phyloP scores from a whole-genome alignment of 2,329 filamentous ascomycete species.

The Fusarium zealandicum region DNA sequence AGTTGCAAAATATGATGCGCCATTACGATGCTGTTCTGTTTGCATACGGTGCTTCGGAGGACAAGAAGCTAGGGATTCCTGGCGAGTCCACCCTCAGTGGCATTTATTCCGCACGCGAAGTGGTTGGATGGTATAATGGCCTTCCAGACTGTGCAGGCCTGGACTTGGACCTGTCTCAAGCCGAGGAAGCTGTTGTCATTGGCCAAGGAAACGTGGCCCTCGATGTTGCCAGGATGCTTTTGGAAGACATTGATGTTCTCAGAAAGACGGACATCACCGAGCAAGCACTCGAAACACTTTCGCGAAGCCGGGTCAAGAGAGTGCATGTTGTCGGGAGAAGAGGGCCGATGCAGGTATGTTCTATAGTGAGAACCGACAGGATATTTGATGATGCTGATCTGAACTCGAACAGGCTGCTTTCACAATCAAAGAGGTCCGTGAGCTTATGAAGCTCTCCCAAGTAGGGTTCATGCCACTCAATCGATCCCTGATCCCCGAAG shows the following conservation, averaged over 20 bases:
- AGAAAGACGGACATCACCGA: slow-evolving; percentile 88
- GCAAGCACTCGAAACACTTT: slow-evolving; percentile 76
- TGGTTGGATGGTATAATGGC: slow-evolving; percentile 99
- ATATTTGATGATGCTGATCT: slow-evolving; percentile 4
- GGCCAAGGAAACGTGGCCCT: slow-evolving; percentile 97
- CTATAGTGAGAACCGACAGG: slow-evolving; percentile 18
- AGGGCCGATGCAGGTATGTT: slow-evolving; percentile 81
- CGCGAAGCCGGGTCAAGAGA: slow-evolving; percentile 75
- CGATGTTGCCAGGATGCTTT: slow-evolving; percentile 87
- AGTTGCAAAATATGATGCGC: slow-evolving; percentile 71
- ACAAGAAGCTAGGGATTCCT: slow-evolving; percentile 78
- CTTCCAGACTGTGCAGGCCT: slow-evolving; percentile 80
- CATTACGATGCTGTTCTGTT: slow-evolving; percentile 95
- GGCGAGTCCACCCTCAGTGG: slow-evolving; percentile 77
- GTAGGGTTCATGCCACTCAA: slow-evolving; percentile 78
- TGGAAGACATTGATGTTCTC: slow-evolving; percentile 77
- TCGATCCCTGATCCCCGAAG: slow-evolving; percentile 68
- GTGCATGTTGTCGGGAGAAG: slow-evolving; percentile 89
- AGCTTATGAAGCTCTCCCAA: slow-evolving; percentile 78
- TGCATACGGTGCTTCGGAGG: slow-evolving; percentile 88
- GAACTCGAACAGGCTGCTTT: slow-evolving; percentile 73
- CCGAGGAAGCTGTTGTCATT: slow-evolving; percentile 85
- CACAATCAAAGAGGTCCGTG: slow-evolving; percentile 92
- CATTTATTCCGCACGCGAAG: slow-evolving; percentile 87
- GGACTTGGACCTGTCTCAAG: slow-evolving; percentile 74